These are phyloP conservation scores for Penicillium turbatum DNA, from an alignment of 495 filamentous ascomycete genomes.

Conservation along the genomic window DNA sequence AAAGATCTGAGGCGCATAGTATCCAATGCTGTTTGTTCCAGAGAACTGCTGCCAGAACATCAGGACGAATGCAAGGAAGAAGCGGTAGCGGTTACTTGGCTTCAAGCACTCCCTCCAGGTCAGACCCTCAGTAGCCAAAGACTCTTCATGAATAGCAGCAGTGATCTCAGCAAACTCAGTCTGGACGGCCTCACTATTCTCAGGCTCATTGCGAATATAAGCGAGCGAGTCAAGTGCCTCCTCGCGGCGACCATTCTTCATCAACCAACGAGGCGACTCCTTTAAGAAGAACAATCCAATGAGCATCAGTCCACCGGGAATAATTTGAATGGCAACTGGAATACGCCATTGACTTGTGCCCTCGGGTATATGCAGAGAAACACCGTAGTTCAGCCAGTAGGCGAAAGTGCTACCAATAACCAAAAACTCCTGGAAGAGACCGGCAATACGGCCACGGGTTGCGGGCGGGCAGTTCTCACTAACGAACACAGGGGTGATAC, in stretches of 20 bases:
- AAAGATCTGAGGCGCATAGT: slow-evolving; percentile 52
- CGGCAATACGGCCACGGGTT: slow-evolving; percentile 43
- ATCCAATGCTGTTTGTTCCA: slow-evolving; percentile 49
- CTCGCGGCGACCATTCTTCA: slow-evolving; percentile 40
- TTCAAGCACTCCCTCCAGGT: slow-evolving; percentile 39
- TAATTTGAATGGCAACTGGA: slow-evolving; percentile 50
- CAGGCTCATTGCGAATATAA: slow-evolving; percentile 41
- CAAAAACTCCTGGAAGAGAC: slow-evolving; percentile 30
- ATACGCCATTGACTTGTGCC: slow-evolving; percentile 50
- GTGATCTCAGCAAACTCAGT: slow-evolving; percentile 64
- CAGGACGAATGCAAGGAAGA: slow-evolving; percentile 40
- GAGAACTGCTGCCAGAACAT: slow-evolving; percentile 55
- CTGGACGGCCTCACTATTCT: slow-evolving; percentile 35
- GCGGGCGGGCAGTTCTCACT: slow-evolving; percentile 41
- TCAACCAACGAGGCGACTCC: slow-evolving; percentile 55
- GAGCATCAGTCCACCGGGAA: slow-evolving; percentile 49
- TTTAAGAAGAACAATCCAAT: slow-evolving; percentile 48
- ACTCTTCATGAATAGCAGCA: slow-evolving; percentile 39
- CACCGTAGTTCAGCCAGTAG: slow-evolving; percentile 52
- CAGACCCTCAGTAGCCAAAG: slow-evolving; percentile 33
- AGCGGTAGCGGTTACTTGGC: slow-evolving; percentile 39
- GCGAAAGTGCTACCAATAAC: slow-evolving; percentile 31
- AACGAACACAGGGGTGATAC: slow-evolving; percentile 49
- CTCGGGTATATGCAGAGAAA: slow-evolving; percentile 37
- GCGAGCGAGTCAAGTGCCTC: slow-evolving; percentile 44